phyloP scores from a whole-genome alignment of 2,329 filamentous ascomycete genomes.

The Trichoderma gracile region DNA sequence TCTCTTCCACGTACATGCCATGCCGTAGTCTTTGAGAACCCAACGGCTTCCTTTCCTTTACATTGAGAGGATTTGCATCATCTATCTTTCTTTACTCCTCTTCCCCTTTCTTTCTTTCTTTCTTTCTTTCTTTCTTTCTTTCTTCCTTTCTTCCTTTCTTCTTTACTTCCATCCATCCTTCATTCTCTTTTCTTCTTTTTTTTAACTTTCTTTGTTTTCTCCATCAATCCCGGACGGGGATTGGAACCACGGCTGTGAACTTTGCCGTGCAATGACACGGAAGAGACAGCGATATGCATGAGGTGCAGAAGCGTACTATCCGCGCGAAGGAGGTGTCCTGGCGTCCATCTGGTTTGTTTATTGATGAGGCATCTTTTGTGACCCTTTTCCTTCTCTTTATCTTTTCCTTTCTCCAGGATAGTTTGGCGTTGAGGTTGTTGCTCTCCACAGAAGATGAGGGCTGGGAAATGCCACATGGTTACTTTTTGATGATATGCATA shows the following conservation, averaged over 20 bases:
- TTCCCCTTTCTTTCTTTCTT: background rate
- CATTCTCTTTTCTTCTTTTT: background rate
- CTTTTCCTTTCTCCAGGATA: background rate
- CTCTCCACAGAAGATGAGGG: background rate
- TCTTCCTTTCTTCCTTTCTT: background rate
- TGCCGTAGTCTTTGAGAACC: background rate
- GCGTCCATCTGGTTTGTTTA: constrained; percentile 10
- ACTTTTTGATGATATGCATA: background rate
- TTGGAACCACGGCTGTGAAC: background rate
- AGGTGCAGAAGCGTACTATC: background rate
- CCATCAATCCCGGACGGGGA: background rate
- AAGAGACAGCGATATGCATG: background rate
- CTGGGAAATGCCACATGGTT: background rate
- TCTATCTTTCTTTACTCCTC: background rate
- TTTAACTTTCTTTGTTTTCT: background rate
- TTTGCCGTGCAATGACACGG: background rate
- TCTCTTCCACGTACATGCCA: background rate
- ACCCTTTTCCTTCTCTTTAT: background rate
- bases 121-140: background rate
- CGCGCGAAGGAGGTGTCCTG: constrained; percentile 16
- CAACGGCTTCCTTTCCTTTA: background rate
- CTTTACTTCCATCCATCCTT: background rate
- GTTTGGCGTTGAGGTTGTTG: too few relatives aligned
- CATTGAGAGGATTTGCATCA: background rate
- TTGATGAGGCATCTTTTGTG: background rate